These are phyloP conservation scores for Solanum appendiculatum DNA, from an alignment of 257 asterid genomes.

Conservation along the genomic window DNA sequence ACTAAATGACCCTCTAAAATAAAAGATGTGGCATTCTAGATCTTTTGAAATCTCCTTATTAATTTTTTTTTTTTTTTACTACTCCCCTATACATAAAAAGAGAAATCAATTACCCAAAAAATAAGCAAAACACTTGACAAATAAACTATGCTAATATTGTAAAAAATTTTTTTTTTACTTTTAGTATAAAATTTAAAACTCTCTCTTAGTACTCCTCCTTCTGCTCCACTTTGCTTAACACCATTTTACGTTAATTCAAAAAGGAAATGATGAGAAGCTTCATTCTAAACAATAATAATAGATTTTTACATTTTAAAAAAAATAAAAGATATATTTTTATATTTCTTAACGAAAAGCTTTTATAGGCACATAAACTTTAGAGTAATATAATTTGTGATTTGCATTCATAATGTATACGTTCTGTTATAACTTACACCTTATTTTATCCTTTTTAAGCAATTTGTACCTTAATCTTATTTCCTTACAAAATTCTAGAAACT, in stretches of 20 bases:
- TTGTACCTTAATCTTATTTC: no score
- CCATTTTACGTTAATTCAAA: no score
- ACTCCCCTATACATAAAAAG: not conserved
- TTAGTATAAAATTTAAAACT: not conserved
- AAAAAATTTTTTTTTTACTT: not conserved
- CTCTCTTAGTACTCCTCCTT: not conserved
- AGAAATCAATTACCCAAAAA: not conserved
- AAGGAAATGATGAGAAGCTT: no score
- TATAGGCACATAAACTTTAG: not conserved
- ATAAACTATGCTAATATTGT: not conserved
- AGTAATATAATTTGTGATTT: no score
- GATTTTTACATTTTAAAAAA: no score
- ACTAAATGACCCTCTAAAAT: not conserved
- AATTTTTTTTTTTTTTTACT: no score
- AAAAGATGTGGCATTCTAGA: not conserved
- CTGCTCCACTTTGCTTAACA: not conserved
- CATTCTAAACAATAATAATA: no score
- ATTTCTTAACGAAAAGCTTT: not conserved
- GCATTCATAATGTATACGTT: no score
- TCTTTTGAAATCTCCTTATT: not conserved
- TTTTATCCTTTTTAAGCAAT: no score
- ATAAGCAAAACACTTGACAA: not conserved
- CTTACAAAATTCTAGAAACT: no score
- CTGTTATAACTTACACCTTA: no score
- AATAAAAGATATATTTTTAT: no score